phyloP scores from a whole-genome alignment of 768 basidiomycete genomes.

The Termitomyces sp. region DNA sequence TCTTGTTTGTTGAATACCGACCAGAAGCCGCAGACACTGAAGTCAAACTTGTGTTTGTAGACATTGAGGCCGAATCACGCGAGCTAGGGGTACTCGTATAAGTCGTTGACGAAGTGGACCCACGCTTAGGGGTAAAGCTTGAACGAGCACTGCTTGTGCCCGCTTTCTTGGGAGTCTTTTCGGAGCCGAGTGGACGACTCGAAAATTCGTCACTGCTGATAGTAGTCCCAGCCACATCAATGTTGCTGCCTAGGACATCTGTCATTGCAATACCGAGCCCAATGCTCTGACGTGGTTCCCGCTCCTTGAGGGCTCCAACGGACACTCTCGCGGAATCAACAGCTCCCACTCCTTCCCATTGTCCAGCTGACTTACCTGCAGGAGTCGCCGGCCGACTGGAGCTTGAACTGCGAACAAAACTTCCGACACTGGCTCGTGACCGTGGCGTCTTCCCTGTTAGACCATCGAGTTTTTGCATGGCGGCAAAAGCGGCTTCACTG shows the following conservation, averaged over 20 bases:
- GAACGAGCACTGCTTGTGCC: conserved; percentile 51
- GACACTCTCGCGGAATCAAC: conserved; percentile 33
- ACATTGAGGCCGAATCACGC: conserved; percentile 82
- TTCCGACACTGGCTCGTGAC: conserved; percentile 72
- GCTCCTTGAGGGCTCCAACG: conserved; percentile 40
- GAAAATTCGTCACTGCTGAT: conserved; percentile 58
- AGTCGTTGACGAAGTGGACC: conserved; percentile 85
- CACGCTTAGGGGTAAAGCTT: conserved; percentile 81
- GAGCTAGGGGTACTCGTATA: conserved; percentile 81
- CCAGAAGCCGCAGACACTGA: conserved; percentile 70
- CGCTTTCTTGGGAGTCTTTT: conserved; percentile 68
- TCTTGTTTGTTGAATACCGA: conserved; percentile 65
- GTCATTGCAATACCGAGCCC: conserved; percentile 28
- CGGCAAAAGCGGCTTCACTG: conserved; percentile 86
- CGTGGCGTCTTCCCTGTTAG: conserved; percentile 71
- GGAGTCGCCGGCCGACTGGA: conserved; percentile 75
- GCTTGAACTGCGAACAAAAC: conserved; percentile 60
- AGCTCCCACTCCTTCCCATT: conserved; percentile 70
- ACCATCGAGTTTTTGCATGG: conserved; percentile 90
- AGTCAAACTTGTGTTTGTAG: conserved; percentile 70
- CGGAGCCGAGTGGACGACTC: conserved; percentile 35
- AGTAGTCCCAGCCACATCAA: conserved; percentile 36
- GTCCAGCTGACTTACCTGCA: conserved; percentile 51
- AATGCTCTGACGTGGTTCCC: conserved; percentile 33
- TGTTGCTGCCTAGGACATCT: conserved; percentile 30